Evolutionary conservation across 1,139 yeast species (phyloP).

Genomic region (Zygosaccharomyces sapae): DNA sequence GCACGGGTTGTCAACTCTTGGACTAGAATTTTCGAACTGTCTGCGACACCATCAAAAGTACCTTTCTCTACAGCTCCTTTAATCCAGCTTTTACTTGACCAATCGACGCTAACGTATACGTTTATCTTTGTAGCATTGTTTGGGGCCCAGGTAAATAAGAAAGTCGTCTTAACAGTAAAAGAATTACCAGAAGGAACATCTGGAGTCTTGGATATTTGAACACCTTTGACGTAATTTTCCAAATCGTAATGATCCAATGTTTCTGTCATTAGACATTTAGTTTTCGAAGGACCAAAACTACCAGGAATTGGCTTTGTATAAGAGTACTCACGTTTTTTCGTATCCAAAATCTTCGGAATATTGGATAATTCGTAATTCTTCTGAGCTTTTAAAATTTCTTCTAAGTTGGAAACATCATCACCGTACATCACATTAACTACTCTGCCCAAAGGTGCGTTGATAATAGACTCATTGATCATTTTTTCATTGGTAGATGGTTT

Average conservation of each 20-base stretch:
- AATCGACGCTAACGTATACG: slow-evolving; percentile 67
- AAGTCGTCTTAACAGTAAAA: slow-evolving; percentile 66
- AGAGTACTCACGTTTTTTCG: slow-evolving; percentile 52
- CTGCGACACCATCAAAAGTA: slow-evolving; percentile 60
- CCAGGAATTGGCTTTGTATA: slow-evolving; percentile 78
- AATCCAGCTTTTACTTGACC: slow-evolving; percentile 60
- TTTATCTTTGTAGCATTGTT: slow-evolving; percentile 63
- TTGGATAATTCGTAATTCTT: slow-evolving; percentile 66
- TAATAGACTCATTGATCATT: slow-evolving; percentile 54
- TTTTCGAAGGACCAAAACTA: slow-evolving; percentile 91
- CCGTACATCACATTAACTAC: slow-evolving; percentile 71
- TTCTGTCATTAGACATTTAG: slow-evolving; percentile 74
- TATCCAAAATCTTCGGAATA: slow-evolving; percentile 46
- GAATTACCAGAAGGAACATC: slow-evolving; percentile 92
- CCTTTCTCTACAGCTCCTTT: slow-evolving; percentile 57
- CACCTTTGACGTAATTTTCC: slow-evolving; percentile 52
- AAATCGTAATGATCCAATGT: slow-evolving; percentile 58
- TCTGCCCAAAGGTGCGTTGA: slow-evolving; percentile 77
- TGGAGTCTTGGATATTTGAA: slow-evolving; percentile 74
- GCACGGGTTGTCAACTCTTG: slow-evolving; percentile 40
- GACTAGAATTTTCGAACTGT: slow-evolving; percentile 47
- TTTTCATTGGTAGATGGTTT: slow-evolving; percentile 56
- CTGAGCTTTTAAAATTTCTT: slow-evolving; percentile 53
- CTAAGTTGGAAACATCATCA: slow-evolving; percentile 53
- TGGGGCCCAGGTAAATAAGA: slow-evolving; percentile 63